Conservation (phyloP, 2,329 filamentous ascomycete genomes). For the Aureobasidium leucospermi region DNA sequence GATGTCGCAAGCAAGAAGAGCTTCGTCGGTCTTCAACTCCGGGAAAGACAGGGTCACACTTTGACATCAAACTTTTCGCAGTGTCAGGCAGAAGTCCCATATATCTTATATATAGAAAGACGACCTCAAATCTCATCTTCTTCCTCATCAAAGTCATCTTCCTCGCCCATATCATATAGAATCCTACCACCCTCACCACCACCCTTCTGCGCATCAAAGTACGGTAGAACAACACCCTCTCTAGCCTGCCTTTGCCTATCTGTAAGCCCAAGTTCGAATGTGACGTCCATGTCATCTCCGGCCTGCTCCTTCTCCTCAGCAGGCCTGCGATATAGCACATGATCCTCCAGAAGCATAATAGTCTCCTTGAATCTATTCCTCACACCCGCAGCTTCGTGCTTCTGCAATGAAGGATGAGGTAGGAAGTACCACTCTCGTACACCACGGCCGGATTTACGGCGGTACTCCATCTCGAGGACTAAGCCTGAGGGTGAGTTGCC, state of each 20-base stretch:
- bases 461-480: conserved; percentile 78
- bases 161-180: conserved; percentile 90
- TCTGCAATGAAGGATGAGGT: conserved; percentile 23
- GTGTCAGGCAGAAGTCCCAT: no score
- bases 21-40: not conserved
- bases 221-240: conserved; percentile 85
- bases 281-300: conserved; percentile 56
- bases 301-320: conserved; percentile 33
- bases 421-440: conserved; percentile 64
- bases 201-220: conserved; percentile 87
- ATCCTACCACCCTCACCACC: conserved; percentile 85
- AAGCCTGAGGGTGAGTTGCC: conserved; percentile 50
- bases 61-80: not conserved
- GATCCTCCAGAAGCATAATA: conserved; percentile 63
- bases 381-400: conserved; percentile 13
- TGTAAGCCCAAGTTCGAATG: conserved; percentile 80
- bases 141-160: conserved; percentile 95
- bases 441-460: conserved; percentile 71
- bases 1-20: not conserved
- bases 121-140: conserved; percentile 72
- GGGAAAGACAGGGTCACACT: not conserved
- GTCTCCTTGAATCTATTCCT: conserved; percentile 26
- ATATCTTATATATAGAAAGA: no score
- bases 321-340: conserved; percentile 57
- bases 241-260: conserved; percentile 82